A percentile compares a stretch with the other conserved stretches of the same genome.
Conservation (phyloP, 2,329 filamentous ascomycete genomes). For the Thielaviopsis ethacetica region DNA sequence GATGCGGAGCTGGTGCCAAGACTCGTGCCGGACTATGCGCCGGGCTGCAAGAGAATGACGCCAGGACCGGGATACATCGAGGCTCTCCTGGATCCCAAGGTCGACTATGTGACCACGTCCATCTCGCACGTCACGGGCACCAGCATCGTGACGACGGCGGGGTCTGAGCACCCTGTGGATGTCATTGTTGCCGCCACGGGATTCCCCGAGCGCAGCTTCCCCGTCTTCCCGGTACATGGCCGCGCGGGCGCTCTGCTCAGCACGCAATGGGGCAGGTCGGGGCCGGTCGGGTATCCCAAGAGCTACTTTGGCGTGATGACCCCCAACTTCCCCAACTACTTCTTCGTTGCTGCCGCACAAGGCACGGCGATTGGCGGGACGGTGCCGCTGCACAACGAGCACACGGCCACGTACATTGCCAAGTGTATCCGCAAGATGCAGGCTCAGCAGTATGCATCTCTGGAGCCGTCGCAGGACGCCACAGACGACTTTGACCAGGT, state of each 20-base stretch:
- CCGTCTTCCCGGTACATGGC: conserved; percentile 24
- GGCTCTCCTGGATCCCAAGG: conserved; percentile 42
- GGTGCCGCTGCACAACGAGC: conserved; percentile 13
- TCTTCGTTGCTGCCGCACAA: conserved; percentile 14
- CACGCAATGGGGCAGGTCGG: conserved; percentile 24
- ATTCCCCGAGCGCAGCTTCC: conserved; percentile 17
- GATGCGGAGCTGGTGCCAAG: conserved; percentile 24
- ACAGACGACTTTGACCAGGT: conserved; percentile 13
- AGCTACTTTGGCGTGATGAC: conserved; percentile 29
- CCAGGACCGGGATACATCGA: conserved; percentile 53
- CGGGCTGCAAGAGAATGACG: conserved; percentile 47
- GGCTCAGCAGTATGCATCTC: conserved; percentile 9
- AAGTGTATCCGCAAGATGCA: conserved; percentile 14
- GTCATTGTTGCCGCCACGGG: conserved; percentile 48
- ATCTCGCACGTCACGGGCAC: conserved; percentile 42
- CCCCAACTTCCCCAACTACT: conserved; percentile 30
- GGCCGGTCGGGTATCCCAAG: conserved; percentile 24
- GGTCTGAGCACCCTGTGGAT: conserved; percentile 38
- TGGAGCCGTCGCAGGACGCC: conserved; percentile 12
- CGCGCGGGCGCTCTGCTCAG: conserved; percentile 23
- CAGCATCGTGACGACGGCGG: conserved; percentile 44
- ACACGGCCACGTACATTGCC: conserved; percentile 12
- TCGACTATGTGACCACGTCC: conserved; percentile 37
- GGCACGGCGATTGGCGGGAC: conserved; percentile 12
- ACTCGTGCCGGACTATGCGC: conserved; percentile 34